Evolutionary conservation across 768 basidiomycete species (phyloP), one percentile per base, ranked within the genome.

Genomic region (Leucocoprinus birnbaumii): DNA sequence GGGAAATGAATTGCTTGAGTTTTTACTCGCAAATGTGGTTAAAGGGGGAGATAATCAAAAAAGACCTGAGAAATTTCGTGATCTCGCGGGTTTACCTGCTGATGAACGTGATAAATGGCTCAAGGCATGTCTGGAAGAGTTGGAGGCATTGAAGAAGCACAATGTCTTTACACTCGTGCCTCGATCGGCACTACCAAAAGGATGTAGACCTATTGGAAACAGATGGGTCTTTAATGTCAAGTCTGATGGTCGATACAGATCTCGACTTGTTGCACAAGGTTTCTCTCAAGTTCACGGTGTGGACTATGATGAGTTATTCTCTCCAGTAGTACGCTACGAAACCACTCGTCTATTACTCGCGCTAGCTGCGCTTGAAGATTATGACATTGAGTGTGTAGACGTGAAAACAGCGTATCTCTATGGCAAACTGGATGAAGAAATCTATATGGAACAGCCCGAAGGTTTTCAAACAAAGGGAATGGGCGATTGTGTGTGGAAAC

Each of bases 401-500:
- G 68, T 81, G 16, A 73, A 67, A 52, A 61, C 61, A 19, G 67
- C 73, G 5, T 74, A 70, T 54, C 57, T 74, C 26, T 62, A 73
- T 58, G 65, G 69, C 0, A 21, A 55, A 41, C 40, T 72, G 0
- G 52, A 65, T 0, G 67, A 76, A 27, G 59, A 62, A 8, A 73
- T 79, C 7, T 77, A 70, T 41, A 74, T 78, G 70, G 2, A 43
- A 6, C 73, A 77, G 59, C 74, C 74, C 0, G 58, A 63, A 2
- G 67, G 71, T 0, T 74, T 68, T 72, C 31, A 31, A 31, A 5
- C 11, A 5, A 5, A 22, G 53, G 67, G 14, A 62, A 66, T 46
- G 55, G 52, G 18, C 37, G 46, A 16, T 63, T 70, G 14, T 63
- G 65, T 26, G 43, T 47, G 43, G 41, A 58, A 53, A 35, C 51